phyloP scores from a whole-genome alignment of 768 basidiomycete species.

The Serendipita vermifera region DNA sequence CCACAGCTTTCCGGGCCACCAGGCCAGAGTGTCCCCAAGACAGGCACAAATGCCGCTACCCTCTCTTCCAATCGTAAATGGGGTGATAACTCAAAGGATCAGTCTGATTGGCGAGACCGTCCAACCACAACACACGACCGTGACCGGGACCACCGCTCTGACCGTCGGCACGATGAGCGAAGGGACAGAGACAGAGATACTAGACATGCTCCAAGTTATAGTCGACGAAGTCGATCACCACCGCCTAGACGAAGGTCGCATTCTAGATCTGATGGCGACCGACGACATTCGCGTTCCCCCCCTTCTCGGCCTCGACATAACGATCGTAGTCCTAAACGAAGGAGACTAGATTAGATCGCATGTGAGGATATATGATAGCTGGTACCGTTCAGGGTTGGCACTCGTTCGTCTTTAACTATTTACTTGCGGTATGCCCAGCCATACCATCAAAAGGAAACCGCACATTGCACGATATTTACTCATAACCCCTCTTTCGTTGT shows the following conservation, averaged over 20 bases:
- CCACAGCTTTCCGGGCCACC: slow-evolving; percentile 12
- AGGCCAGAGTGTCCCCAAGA: background rate
- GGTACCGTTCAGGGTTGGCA: too few species aligned
- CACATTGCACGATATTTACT: too few species aligned
- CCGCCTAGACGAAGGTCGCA: background rate
- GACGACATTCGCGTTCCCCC: background rate
- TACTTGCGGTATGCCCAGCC: too few species aligned
- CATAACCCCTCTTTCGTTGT: too few species aligned
- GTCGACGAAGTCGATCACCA: background rate
- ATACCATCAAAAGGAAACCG: too few species aligned
- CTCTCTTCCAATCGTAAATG: background rate
- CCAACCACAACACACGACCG: background rate
- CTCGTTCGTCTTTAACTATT: too few species aligned
- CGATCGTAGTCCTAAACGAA: background rate
- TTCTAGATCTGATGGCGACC: background rate
- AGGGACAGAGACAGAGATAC: background rate
- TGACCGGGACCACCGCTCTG: background rate
- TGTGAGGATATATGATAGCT: too few species aligned
- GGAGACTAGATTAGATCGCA: background rate
- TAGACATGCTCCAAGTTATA: background rate
- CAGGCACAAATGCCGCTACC: background rate
- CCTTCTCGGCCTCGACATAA: background rate
- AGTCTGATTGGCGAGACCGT: slow-evolving; percentile 1
- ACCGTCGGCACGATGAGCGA: background rate
- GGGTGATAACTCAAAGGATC: background rate